Evolutionary conservation across 129 eudicot species (phyloP), one percentile per base, ranked within the genome.

Genomic region (Artemisia annua): DNA sequence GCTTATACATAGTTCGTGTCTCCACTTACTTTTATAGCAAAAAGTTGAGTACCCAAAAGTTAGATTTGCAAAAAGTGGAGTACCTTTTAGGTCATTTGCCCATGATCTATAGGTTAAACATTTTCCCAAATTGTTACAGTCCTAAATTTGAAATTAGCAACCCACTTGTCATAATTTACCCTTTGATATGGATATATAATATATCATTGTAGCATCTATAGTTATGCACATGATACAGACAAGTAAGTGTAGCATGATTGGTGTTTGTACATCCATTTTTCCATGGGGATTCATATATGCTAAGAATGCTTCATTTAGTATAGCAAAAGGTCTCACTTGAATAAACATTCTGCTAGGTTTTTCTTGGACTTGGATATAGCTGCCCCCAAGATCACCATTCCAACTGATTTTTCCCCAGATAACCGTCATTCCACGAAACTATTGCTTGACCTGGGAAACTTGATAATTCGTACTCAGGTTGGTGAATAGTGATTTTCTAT

Each of bases 351-450:
- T 81, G 51, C 75, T 73, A 95, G 99, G 87, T 95, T 95, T 63
- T 67, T 86, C 80, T 84, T 95, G 91, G 95, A 95, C 78, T 83
- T 95, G 96, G 91, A 95, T 80, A 90, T 95, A 75, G 97, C 99
- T 70, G 99, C 99, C 17, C 99, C 99, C 35, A 95, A 95, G 78
- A 87, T 95, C 67, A 88, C 96, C 18, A 83, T 95, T 74, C 99
- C 99, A 61, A 90, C 99, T 13, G 88, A 88, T 35, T 95, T 88
- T 62, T 91, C 64, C 69, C 99, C 99, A 6, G 99, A 95, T 82
- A 80, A 81, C 67, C 17, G 26, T 55, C 93, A 88, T 79, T 80
- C 94, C 18, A 91, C 99, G 11, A 95, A 88, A 81, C 99, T 95
- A 74, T 83, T 95, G 74, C 96, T 95, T 62, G 99, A 95, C 80